phyloP scores from a whole-genome alignment of 108 stramenopile species.

The Cyclotella sp. region DNA sequence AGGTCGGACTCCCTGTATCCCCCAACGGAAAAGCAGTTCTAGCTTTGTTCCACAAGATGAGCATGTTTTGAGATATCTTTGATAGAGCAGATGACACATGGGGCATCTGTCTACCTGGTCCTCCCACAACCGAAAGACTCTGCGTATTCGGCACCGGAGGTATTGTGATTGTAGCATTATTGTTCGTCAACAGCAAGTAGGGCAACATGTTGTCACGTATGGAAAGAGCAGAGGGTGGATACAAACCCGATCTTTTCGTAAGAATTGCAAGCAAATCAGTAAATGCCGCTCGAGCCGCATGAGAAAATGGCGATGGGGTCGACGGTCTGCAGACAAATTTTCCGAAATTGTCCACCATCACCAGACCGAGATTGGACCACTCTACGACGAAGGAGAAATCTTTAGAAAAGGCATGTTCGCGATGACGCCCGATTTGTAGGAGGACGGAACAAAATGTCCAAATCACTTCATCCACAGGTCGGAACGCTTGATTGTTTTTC shows the following conservation, averaged over 20 bases:
- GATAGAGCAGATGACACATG: conserved; percentile 36
- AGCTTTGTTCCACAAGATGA: conserved; percentile 39
- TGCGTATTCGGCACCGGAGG: conserved; percentile 1
- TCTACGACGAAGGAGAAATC: conserved; percentile 33
- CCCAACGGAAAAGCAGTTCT: conserved; percentile 12
- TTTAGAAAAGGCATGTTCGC: conserved; percentile 21
- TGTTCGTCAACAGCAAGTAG: neutral
- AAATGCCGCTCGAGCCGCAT: conserved; percentile 38
- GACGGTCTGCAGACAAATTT: conserved; percentile 24
- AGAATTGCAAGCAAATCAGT: conserved; percentile 31
- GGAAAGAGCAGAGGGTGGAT: conserved; percentile 40
- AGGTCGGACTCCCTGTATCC: neutral
- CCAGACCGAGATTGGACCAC: conserved; percentile 50
- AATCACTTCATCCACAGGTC: conserved; percentile 38
- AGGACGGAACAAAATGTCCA: conserved; percentile 48
- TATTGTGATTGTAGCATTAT: neutral
- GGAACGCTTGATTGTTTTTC: conserved; percentile 15
- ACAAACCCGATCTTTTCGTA: conserved; percentile 32
- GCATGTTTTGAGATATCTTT: conserved; percentile 35
- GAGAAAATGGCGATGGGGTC: conserved; percentile 34
- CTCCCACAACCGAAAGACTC: conserved; percentile 33
- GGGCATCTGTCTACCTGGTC: conserved; percentile 43
- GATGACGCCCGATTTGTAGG: conserved; percentile 24
- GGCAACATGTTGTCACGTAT: conserved; percentile 50
- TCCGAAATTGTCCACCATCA: conserved; percentile 45